Percentiles rank a stretch among this genome's conserved stretches.
These are phyloP conservation scores for Microdochium bolleyi DNA, from an alignment of 2,329 filamentous ascomycete species.

Conservation along the genomic window DNA sequence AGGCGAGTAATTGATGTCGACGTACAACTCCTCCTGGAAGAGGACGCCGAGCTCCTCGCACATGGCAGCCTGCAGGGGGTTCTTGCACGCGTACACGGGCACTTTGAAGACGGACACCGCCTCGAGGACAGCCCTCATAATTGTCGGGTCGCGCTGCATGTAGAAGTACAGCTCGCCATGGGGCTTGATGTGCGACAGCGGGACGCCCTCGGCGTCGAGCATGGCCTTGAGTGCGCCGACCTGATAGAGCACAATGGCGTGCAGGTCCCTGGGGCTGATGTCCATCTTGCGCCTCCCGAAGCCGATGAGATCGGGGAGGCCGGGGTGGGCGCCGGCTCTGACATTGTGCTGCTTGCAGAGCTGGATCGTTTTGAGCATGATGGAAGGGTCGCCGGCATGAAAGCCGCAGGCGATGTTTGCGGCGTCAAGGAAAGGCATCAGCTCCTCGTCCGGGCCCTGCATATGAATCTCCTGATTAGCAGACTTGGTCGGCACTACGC, in stretches of 20 bases:
- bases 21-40: slow-evolving; percentile 11
- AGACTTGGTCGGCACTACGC: background rate
- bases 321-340: slow-evolving; percentile 53
- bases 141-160: slow-evolving; percentile 17
- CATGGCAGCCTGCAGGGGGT: slow-evolving; percentile 6
- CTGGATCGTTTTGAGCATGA: slow-evolving; percentile 53
- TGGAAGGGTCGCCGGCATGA: slow-evolving; percentile 53
- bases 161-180: slow-evolving; percentile 48
- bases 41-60: slow-evolving; percentile 13
- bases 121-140: slow-evolving; percentile 18
- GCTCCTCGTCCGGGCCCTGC: slow-evolving; percentile 50
- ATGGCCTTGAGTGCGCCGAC: slow-evolving; percentile 55
- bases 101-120: slow-evolving; percentile 16
- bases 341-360: slow-evolving; percentile 50
- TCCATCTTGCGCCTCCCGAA: slow-evolving; percentile 58
- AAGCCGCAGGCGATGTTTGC: slow-evolving; percentile 57
- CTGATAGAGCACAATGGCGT: slow-evolving; percentile 52
- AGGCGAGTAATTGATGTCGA: slow-evolving; percentile 12
- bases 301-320: slow-evolving; percentile 56
- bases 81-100: slow-evolving; percentile 18
- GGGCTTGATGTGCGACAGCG: slow-evolving; percentile 54
- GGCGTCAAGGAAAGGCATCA: slow-evolving; percentile 53
- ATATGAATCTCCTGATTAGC: background rate
- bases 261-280: slow-evolving; percentile 46
- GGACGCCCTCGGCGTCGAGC: slow-evolving; percentile 45